These are phyloP conservation scores for Ceratorhiza oryzae-sativae DNA, from an alignment of 1,284 basidiomycete species.

Conservation along the genomic window DNA sequence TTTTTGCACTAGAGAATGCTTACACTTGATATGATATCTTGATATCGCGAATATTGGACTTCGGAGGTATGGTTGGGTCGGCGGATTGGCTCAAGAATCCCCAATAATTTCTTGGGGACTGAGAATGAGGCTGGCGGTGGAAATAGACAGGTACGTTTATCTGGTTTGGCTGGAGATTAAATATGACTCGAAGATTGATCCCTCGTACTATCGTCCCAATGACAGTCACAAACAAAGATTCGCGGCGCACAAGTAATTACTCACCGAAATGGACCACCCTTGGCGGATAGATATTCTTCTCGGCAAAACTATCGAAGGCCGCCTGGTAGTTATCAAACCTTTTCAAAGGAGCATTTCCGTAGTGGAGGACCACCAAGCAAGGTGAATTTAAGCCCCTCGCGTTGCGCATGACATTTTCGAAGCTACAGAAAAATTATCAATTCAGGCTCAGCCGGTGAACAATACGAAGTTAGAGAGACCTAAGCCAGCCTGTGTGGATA, in stretches of 20 bases:
- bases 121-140: neutral
- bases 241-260: neutral
- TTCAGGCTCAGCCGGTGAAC: neutral
- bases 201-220: neutral
- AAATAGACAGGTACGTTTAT: constrained; percentile 3
- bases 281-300: neutral
- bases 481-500: neutral
- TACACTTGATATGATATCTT: constrained; percentile 10
- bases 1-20: neutral
- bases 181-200: constrained; percentile 1
- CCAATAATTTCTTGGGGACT: neutral
- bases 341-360: neutral
- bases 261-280: constrained; percentile 12
- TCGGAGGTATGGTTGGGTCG: neutral
- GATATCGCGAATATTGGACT: neutral
- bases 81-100: constrained; percentile 18
- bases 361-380: neutral
- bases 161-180: neutral
- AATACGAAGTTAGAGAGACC: neutral
- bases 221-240: neutral
- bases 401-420: constrained; percentile 15
- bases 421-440: neutral
- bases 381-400: neutral
- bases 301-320: neutral
- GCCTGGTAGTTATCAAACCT: neutral